These are phyloP conservation scores for Cryptosporidium ubiquitum DNA, from an alignment of 169 alveolate genomes.

Conservation along the genomic window DNA sequence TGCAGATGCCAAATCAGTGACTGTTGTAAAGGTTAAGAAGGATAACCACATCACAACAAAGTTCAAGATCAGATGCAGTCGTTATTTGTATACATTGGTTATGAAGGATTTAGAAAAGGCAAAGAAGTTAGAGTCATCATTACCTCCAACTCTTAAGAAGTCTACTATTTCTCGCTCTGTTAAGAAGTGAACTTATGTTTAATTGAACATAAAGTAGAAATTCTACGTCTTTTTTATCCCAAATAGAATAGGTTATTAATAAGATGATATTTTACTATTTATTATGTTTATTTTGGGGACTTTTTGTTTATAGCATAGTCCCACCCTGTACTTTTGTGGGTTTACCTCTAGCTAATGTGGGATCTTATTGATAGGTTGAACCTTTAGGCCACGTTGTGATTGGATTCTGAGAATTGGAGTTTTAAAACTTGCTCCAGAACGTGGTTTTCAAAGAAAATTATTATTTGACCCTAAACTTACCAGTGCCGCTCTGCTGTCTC, in stretches of 20 bases:
- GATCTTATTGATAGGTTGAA: not conserved
- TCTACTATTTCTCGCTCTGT: constrained; percentile 34
- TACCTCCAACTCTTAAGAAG: constrained; percentile 85
- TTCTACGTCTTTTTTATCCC: not conserved
- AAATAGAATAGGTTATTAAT: constrained; percentile 1
- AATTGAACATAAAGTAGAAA: not conserved
- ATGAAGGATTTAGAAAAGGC: constrained; percentile 94
- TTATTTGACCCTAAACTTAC: not conserved
- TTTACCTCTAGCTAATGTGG: no score
- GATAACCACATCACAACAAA: constrained; percentile 87
- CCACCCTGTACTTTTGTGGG: not conserved
- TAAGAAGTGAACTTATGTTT: constrained; percentile 25
- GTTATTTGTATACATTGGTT: constrained; percentile 92
- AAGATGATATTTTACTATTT: not conserved
- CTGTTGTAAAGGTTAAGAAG: constrained; percentile 85
- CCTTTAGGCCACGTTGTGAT: no score
- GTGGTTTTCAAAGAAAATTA: not conserved
- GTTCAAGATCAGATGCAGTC: constrained; percentile 93
- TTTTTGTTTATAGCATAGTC: not conserved
- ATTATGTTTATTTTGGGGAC: not conserved
- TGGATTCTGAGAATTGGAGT: not conserved
- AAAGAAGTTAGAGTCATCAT: constrained; percentile 88
- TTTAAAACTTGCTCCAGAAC: not conserved
- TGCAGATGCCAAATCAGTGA: constrained; percentile 88
- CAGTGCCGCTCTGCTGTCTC: constrained; percentile 26